Percentiles rank a stretch among this genome's conserved stretches.
These are phyloP conservation scores for Rosa multiflora DNA, from an alignment of 306 rosid genomes.

Conservation along the genomic window DNA sequence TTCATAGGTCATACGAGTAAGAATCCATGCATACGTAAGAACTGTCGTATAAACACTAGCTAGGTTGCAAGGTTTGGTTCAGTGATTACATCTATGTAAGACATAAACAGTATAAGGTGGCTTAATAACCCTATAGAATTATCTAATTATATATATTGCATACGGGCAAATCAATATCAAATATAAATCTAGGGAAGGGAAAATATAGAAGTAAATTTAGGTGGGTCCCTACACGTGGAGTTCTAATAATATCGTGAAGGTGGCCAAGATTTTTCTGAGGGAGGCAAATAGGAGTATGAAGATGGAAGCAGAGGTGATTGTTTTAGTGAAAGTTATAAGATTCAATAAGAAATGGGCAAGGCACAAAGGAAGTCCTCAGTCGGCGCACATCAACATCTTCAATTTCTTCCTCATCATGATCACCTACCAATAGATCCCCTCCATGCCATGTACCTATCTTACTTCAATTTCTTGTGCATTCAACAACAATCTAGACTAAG, in stretches of 20 bases:
- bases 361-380: constrained; percentile 31
- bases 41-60: neutral
- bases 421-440: neutral
- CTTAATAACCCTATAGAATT: neutral
- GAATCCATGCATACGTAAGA: neutral
- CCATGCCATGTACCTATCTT: constrained; percentile 1
- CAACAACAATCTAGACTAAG: constrained; percentile 6
- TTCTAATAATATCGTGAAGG: constrained; percentile 11
- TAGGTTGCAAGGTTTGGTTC: constrained; percentile 8
- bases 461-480: neutral
- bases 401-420: neutral
- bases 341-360: constrained; percentile 12
- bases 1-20: neutral
- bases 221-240: constrained; percentile 28
- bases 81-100: constrained; percentile 8
- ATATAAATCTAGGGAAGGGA: neutral
- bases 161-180: neutral
- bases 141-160: neutral
- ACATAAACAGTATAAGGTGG: constrained; percentile 2
- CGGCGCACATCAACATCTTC: constrained; percentile 27
- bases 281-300: constrained; percentile 33
- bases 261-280: constrained; percentile 17
- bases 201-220: neutral
- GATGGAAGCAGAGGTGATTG: constrained; percentile 20
- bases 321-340: constrained; percentile 38